Percentiles rank a stretch among this genome's conserved stretches.
These are phyloP conservation scores for Ilex paraguariensis DNA, from an alignment of 305 asterid species.

Conservation along the genomic window DNA sequence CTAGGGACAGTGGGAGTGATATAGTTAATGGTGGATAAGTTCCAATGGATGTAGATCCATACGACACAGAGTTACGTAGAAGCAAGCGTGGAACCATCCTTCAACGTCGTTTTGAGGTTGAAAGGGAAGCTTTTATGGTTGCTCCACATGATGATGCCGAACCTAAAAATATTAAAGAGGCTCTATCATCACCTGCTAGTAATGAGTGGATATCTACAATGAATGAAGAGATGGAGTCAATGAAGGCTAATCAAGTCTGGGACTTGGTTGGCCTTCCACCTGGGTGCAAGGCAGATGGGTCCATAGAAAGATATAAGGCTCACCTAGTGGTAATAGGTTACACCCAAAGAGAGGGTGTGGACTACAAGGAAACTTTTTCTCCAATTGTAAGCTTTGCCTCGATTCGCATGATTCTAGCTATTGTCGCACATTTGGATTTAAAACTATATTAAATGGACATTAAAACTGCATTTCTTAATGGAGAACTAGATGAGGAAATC, in stretches of 20 bases:
- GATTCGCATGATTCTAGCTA: not conserved
- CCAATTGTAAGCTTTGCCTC: not conserved
- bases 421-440: not conserved
- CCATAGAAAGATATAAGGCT: no score
- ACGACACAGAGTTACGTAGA: no score
- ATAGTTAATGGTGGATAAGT: no score
- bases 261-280: no score
- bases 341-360: not conserved
- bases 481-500: not conserved
- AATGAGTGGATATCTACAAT: not conserved
- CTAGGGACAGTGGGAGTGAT: no score
- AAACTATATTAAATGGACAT: not conserved
- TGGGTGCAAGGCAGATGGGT: not conserved
- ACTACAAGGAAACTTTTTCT: not conserved
- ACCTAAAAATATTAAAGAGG: not conserved
- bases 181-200: not conserved
- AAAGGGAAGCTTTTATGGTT: not conserved
- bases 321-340: no score
- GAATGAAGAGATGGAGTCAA: not conserved
- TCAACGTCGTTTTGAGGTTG: not conserved
- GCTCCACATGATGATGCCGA: not conserved
- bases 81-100: not conserved
- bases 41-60: no score
- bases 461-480: not conserved
- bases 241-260: not conserved